Conservation (phyloP, 2,329 filamentous ascomycete species). For the Diaporthe citri region DNA sequence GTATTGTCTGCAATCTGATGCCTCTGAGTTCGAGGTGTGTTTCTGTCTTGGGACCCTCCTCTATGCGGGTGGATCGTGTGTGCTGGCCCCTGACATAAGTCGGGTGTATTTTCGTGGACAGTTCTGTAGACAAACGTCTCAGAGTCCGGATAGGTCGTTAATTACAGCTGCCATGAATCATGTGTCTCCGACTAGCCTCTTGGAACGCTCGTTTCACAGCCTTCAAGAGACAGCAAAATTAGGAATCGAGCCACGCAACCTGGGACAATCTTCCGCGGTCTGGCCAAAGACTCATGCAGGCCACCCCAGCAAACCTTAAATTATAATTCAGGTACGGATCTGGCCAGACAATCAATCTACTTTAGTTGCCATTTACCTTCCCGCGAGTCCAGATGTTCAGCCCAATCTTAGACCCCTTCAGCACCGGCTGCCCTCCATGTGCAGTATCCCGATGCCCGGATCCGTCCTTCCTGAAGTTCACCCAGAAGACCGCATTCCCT, state of each 20-base stretch:
- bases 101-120: no score
- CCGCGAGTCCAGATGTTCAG: slow-evolving; percentile 69
- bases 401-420: slow-evolving; percentile 64
- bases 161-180: not conserved
- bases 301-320: slow-evolving; percentile 4
- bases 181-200: not conserved
- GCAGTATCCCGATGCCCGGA: slow-evolving; percentile 64
- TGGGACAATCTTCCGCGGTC: not conserved
- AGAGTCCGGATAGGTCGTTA: not conserved
- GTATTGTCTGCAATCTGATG: not conserved
- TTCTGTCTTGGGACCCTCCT: no score
- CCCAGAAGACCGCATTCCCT: slow-evolving; percentile 70
- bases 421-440: slow-evolving; percentile 66
- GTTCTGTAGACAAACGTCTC: not conserved
- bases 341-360: not conserved
- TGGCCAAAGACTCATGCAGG: not conserved
- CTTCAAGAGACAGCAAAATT: not conserved
- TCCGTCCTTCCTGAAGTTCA: slow-evolving; percentile 66
- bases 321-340: not conserved
- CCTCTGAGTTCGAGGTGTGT: not conserved
- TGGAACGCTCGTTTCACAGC: slow-evolving; percentile 17
- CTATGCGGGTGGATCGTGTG: no score
- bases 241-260: not conserved
- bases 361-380: not conserved
- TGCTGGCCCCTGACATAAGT: not conserved